Evolutionary conservation across 257 asterid genomes (phyloP).

Genomic region (Scutellaria barbata): DNA sequence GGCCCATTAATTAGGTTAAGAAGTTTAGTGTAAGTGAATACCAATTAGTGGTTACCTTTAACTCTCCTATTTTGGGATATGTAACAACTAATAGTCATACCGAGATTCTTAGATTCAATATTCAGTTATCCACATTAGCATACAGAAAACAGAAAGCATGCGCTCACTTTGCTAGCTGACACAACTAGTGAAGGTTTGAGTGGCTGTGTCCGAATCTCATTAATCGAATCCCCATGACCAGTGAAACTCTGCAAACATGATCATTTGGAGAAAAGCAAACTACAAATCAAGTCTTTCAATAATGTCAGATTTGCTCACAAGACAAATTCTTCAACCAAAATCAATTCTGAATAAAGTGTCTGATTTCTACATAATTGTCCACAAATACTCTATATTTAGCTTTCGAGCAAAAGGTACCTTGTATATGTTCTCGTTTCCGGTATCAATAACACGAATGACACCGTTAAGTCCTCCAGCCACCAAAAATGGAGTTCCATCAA

Average conservation of each 20-base stretch:
- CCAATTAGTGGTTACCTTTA: not conserved
- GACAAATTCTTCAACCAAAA: not conserved
- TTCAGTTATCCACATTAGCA: constrained; percentile 5
- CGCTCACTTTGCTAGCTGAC: constrained; percentile 92
- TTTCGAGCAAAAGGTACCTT: constrained; percentile 53
- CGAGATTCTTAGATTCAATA: not conserved
- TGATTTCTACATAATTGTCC: not conserved
- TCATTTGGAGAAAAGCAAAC: constrained; percentile 6
- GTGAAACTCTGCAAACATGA: constrained; percentile 74
- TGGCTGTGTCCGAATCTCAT: constrained; percentile 89
- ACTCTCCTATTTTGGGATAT: constrained; percentile 1
- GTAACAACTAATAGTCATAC: constrained; percentile 4
- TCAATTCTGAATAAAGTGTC: not conserved
- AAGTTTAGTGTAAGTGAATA: constrained; percentile 18
- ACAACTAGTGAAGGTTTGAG: constrained; percentile 90
- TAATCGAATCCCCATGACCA: constrained; percentile 96
- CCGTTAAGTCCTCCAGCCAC: constrained; percentile 96
- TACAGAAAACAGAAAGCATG: constrained; percentile 23
- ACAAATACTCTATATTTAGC: not conserved
- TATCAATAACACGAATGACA: constrained; percentile 83
- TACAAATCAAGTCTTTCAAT: not conserved
- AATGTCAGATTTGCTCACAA: not conserved
- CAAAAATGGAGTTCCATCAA: constrained; percentile 77
- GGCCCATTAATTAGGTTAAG: constrained; percentile 31
- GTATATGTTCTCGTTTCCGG: constrained; percentile 86